Percentiles rank a stretch among this genome's conserved stretches.
phyloP scores from a whole-genome alignment of 768 basidiomycete species.

The Suillus paluster region DNA sequence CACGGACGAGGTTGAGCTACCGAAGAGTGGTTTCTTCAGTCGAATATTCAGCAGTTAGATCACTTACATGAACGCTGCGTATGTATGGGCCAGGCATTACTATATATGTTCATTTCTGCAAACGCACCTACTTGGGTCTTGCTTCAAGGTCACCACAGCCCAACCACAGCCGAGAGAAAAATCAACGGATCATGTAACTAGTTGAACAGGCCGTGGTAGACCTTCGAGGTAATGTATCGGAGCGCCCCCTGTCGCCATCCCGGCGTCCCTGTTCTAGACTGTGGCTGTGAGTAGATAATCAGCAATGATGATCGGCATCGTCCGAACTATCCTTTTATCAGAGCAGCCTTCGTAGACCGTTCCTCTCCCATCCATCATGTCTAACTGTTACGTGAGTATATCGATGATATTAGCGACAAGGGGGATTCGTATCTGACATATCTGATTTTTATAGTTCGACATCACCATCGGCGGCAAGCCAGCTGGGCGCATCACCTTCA shows the following conservation, averaged over 20 bases:
- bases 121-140: no score
- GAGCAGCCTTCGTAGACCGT: background rate
- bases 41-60: slow-evolving; percentile 16
- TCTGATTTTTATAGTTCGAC: slow-evolving; percentile 58
- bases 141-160: no score
- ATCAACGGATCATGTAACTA: no score
- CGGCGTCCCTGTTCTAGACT: no score
- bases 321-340: slow-evolving; percentile 20
- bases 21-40: slow-evolving; percentile 16
- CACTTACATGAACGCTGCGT: background rate
- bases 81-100: background rate
- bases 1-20: slow-evolving; percentile 35
- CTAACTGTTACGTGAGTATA: slow-evolving; percentile 23
- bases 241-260: no score
- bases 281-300: slow-evolving; percentile 7
- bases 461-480: slow-evolving; percentile 49
- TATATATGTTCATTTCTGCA: background rate
- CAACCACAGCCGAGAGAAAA: no score
- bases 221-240: no score
- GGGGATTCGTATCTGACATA: slow-evolving; percentile 6
- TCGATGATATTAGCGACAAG: background rate
- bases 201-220: no score
- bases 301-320: slow-evolving; percentile 19
- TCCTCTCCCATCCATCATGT: slow-evolving; percentile 17
- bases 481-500: slow-evolving; percentile 74